A percentile compares a stretch with the other conserved stretches of the same genome.
These are phyloP conservation scores for Lasiosphaeria ovina DNA, from an alignment of 495 filamentous ascomycete species.

Conservation along the genomic window DNA sequence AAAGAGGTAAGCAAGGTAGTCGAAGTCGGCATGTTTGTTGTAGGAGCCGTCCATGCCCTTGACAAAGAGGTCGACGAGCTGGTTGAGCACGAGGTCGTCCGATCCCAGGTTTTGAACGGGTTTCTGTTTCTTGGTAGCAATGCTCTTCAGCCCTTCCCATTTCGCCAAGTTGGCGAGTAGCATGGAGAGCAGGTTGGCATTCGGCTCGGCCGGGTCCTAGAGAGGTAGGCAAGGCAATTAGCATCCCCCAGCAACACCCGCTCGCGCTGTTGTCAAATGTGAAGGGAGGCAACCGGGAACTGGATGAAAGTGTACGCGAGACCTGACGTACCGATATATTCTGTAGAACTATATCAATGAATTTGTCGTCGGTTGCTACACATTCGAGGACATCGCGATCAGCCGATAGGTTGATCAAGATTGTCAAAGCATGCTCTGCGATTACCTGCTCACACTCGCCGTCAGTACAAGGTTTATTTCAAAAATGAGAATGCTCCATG, in stretches of 20 bases:
- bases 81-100: constrained; percentile 73
- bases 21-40: constrained; percentile 83
- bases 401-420: constrained; percentile 85
- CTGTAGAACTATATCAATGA: constrained; percentile 68
- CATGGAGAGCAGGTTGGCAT: constrained; percentile 85
- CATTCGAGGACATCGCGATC: constrained; percentile 69
- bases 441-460: constrained; percentile 59
- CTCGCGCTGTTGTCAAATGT: neutral
- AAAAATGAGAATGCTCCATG: no score
- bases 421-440: constrained; percentile 86
- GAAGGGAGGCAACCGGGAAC: no score
- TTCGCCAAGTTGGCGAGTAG: constrained; percentile 90
- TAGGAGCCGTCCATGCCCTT: constrained; percentile 77
- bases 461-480: neutral
- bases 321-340: constrained; percentile 69
- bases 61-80: constrained; percentile 93
- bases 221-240: constrained; percentile 4
- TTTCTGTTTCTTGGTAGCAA: constrained; percentile 62
- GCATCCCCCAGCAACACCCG: constrained; percentile 4
- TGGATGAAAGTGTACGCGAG: neutral
- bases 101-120: constrained; percentile 62
- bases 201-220: constrained; percentile 56
- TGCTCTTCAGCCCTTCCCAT: constrained; percentile 63
- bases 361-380: constrained; percentile 76
- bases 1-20: constrained; percentile 91